Evolutionary conservation across 1,139 yeast species (phyloP), one percentile per base, ranked within the genome.

Genomic region (Yamadazyma triangularis): DNA sequence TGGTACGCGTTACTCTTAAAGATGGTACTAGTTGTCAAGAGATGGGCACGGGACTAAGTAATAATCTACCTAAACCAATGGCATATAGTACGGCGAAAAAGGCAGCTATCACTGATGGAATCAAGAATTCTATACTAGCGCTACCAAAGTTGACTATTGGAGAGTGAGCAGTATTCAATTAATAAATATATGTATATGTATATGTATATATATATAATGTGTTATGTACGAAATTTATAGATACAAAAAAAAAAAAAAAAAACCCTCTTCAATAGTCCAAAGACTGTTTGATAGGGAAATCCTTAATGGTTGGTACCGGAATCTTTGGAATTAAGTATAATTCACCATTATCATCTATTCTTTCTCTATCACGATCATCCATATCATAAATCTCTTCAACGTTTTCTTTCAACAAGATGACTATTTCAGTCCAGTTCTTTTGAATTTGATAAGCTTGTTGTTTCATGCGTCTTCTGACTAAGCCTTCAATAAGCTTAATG

Each of bases 361-460:
- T 74, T 58, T 87, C 94, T 44, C 96, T 72, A 48, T 88, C 96
- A 43, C 75, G 77, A 45, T 86, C 95, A 43, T 84, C 80, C 60
- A 86, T 77, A 28, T 71, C 65, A 57, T 84, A 91, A 15, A 91
- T 84, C 55, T 88, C 96, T 14, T 56, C 73, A 16, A 84, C 64
- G 40, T 83, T 71, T 12, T 70, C 78, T 33, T 64, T 66, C 35
- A 89, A 59, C 29, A 76, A 64, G 1, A 52, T 64, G 8, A 79
- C 44, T 28, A 89, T 66, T 23, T 76, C 83, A 10, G 64, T 60
- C 67, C 81, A 84, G 27, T 66, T 73, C 49, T 71, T 74, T 53
- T 88, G 96, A 23, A 91, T 67, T 53, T 83, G 86, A 41, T 78
- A 72, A 0, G 97, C 97, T 53, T 87, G 93, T 41, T 80, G 86